These are phyloP conservation scores for Cyanidiococcus yangmingshanensis DNA, from an alignment of 23 red algal genomes.

Conservation along the genomic window DNA sequence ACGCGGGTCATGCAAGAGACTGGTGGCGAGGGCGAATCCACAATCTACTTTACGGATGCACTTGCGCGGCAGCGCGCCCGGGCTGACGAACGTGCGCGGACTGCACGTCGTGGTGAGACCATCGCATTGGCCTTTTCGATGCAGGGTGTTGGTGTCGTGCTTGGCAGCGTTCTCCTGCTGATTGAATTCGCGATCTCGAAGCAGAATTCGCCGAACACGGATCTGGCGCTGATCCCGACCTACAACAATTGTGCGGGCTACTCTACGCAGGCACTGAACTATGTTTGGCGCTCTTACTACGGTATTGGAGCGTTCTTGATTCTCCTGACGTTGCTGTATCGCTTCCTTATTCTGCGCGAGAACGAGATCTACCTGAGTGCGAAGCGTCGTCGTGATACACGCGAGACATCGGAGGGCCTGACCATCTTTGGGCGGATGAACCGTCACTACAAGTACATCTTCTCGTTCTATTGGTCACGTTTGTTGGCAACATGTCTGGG, in stretches of 20 bases:
- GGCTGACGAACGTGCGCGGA: slow-evolving; percentile 4
- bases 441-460: background rate
- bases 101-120: slow-evolving; percentile 19
- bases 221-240: background rate
- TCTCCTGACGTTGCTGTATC: background rate
- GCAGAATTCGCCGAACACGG: slow-evolving; percentile 13
- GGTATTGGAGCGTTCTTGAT: background rate
- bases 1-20: slow-evolving; percentile 11
- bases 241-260: slow-evolving; percentile 13
- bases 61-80: slow-evolving; percentile 3
- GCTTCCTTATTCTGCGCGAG: slow-evolving; percentile 10
- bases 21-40: slow-evolving; percentile 11
- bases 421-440: background rate
- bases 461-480: slow-evolving; percentile 22
- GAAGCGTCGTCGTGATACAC: background rate
- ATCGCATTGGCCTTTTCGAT: slow-evolving; percentile 24
- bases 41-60: slow-evolving; percentile 10
- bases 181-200: slow-evolving; percentile 19
- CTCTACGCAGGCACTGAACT: slow-evolving; percentile 10
- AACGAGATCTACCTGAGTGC: slow-evolving; percentile 19
- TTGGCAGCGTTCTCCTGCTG: slow-evolving; percentile 28
- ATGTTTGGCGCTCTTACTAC: slow-evolving; percentile 15
- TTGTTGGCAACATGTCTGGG: slow-evolving; percentile 20
- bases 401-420: background rate
- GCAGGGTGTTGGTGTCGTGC: slow-evolving; percentile 25